Base-by-base conservation (phyloP, 2,329 filamentous ascomycete species). In the Colletotrichum echinochloae region DNA sequence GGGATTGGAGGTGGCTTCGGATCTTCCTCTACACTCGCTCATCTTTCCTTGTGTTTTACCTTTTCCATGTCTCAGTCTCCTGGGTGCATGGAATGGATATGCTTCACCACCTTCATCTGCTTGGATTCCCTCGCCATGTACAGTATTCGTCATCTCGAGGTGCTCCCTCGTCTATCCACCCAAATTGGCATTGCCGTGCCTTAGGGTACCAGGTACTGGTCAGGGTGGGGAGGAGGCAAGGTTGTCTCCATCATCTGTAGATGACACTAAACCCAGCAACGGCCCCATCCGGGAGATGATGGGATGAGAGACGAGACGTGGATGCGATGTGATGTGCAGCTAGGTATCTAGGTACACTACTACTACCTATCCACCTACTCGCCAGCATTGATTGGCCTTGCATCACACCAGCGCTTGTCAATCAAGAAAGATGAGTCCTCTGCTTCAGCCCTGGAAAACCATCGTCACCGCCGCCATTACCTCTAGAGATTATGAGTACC, bases 231-330 rank as follows among this genome's bases (percentile, higher is more conserved):
- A n/a, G 26, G 57, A 33, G 20, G n/a, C 18, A 66, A 66, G 41
- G 39, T 61, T 61, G 64, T 59, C 51, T 46, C 51, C 56, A 51
- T 70, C 56, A 51, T 70, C 41, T 48, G 56, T 49, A 55, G n/a
- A 60, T 56, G 67, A 59, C 37, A 52, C 67, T 51, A 67, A 37
- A 64, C 51, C 67, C 64, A 62, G 55, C 51, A 51, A 30, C 57
- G 57, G 67, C 67, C 67, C 51, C 67, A 67, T 62, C 51, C 67
- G 51, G 64, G 67, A 62, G 64, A 67, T 70, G 64, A 67, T 70
- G 67, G 52, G 64, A 67, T 52, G 67, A 70, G 64, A 67, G 57
- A 70, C 49, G 67, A 70, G 56, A 62, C 57, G 52, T 59, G 57
- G 44, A 54, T 46, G 54, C n/a, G n/a, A n/a, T n/a, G n/a, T n/a